Evolutionary conservation across 2,329 filamentous ascomycete species (phyloP).

Genomic region (Lecanoromycetidae sp.): DNA sequence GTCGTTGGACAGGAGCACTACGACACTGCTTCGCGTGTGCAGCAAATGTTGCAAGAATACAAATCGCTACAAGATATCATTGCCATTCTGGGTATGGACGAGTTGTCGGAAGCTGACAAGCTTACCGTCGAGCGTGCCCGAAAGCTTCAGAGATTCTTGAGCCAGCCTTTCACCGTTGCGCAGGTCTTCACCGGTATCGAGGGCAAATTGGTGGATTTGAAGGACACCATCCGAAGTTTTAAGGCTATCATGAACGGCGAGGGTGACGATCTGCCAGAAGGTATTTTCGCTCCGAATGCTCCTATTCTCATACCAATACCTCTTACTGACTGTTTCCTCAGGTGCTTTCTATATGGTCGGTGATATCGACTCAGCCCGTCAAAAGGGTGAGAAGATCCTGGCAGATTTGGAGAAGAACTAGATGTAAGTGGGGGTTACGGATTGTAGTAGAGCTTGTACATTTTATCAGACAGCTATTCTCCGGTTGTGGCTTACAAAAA

Average conservation of each 20-base stretch:
- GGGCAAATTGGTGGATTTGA: conserved; percentile 92
- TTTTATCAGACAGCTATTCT: conserved; percentile 1
- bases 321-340: conserved; percentile 24
- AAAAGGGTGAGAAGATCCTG: conserved; percentile 99
- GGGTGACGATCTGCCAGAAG: conserved; percentile 89
- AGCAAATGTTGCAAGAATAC: conserved; percentile 99
- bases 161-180: conserved; percentile 91
- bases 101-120: conserved; percentile 98
- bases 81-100: conserved; percentile 99
- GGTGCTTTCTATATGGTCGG: conserved; percentile 94
- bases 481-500: background rate
- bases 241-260: conserved; percentile 93
- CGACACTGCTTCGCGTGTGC: conserved; percentile 81
- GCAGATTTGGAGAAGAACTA: conserved; percentile 67
- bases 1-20: conserved; percentile 98
- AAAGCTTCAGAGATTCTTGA: conserved; percentile 99
- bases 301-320: conserved; percentile 3
- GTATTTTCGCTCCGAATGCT: conserved; percentile 37
- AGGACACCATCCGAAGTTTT: conserved; percentile 96
- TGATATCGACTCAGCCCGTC: conserved; percentile 80
- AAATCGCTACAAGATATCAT: conserved; percentile 99
- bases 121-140: conserved; percentile 99
- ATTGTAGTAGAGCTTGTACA: conserved; percentile 3
- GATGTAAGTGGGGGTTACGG: background rate
- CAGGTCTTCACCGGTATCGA: conserved; percentile 68